Evolutionary conservation across 169 alveolate genomes (phyloP).

Genomic region (Eimeria praecox): DNA sequence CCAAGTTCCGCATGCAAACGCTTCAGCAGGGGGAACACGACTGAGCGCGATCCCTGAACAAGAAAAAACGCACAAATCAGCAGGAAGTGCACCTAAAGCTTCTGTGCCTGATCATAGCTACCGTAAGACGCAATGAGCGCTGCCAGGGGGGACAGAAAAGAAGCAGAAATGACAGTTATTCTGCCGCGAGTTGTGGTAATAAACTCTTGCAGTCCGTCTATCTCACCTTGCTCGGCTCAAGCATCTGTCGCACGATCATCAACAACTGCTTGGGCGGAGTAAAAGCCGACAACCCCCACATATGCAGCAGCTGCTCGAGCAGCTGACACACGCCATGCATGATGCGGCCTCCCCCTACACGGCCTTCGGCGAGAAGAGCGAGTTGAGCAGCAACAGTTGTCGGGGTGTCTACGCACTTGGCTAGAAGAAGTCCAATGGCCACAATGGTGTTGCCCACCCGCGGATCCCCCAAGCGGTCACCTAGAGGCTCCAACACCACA

Average conservation of each 20-base stretch:
- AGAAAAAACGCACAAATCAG: neutral
- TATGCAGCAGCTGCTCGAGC: conserved; percentile 77
- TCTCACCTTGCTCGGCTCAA: conserved; percentile 71
- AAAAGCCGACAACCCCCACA: conserved; percentile 66
- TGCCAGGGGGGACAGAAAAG: neutral
- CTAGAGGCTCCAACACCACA: conserved; percentile 66
- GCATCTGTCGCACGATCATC: conserved; percentile 71
- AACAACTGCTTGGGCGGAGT: conserved; percentile 68
- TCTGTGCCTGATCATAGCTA: neutral
- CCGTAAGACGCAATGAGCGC: neutral
- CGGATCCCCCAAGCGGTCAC: conserved; percentile 72
- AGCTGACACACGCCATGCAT: conserved; percentile 69
- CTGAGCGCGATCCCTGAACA: conserved; percentile 65
- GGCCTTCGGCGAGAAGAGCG: conserved; percentile 62
- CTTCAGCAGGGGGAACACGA: conserved; percentile 64
- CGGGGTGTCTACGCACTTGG: conserved; percentile 45
- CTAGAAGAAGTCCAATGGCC: conserved; percentile 52
- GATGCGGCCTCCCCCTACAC: conserved; percentile 75
- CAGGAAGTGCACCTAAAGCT: neutral
- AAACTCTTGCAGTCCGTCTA: neutral
- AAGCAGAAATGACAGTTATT: neutral
- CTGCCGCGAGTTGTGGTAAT: neutral
- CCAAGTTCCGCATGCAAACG: conserved; percentile 69
- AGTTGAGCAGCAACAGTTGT: conserved; percentile 75
- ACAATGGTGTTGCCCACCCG: conserved; percentile 31